A percentile compares a stretch with the other conserved stretches of the same genome.
Evolutionary conservation across 2,329 filamentous ascomycete genomes (phyloP).

Genomic region (Claviceps paspali): DNA sequence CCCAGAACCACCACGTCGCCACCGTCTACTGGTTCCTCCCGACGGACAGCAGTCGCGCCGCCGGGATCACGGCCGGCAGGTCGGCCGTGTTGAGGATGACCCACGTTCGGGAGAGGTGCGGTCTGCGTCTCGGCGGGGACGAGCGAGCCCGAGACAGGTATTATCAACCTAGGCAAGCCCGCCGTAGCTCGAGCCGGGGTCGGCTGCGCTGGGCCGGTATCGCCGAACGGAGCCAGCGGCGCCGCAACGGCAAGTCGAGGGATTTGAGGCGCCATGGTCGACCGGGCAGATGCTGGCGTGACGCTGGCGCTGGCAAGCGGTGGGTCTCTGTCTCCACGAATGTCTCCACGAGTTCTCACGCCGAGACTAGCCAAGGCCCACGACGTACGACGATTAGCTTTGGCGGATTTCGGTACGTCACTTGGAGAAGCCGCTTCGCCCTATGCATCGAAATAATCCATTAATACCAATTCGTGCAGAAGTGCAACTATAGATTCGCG

Average conservation of each 20-base stretch:
- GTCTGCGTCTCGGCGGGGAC: not conserved
- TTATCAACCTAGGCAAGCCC: slow-evolving; percentile 7
- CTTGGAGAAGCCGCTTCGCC: slow-evolving; percentile 20
- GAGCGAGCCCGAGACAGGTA: slow-evolving; percentile 3
- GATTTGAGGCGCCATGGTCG: slow-evolving; percentile 3
- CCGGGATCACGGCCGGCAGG: not conserved
- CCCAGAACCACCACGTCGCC: slow-evolving; percentile 19
- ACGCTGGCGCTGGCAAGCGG: slow-evolving; percentile 4
- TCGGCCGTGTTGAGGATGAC: not conserved
- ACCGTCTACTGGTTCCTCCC: slow-evolving; percentile 8
- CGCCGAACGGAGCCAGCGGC: slow-evolving; percentile 6
- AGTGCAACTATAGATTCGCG: slow-evolving; percentile 13
- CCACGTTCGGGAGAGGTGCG: not conserved
- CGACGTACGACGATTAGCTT: slow-evolving; percentile 27
- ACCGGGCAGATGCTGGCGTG: slow-evolving; percentile 5
- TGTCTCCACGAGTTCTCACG: slow-evolving; percentile 16
- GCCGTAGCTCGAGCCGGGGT: slow-evolving; percentile 5
- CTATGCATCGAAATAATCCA: slow-evolving; percentile 13
- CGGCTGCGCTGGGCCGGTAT: not conserved
- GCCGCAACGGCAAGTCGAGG: slow-evolving; percentile 2
- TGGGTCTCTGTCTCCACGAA: slow-evolving; percentile 10
- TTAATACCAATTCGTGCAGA: slow-evolving; percentile 19
- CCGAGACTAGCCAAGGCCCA: slow-evolving; percentile 28
- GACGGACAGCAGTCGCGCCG: not conserved
- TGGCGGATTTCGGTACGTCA: slow-evolving; percentile 22